A percentile compares a stretch with the other conserved stretches of the same genome.
Conservation (phyloP, 176 grass and related monocot species). For the Rhynchospora pubera region DNA sequence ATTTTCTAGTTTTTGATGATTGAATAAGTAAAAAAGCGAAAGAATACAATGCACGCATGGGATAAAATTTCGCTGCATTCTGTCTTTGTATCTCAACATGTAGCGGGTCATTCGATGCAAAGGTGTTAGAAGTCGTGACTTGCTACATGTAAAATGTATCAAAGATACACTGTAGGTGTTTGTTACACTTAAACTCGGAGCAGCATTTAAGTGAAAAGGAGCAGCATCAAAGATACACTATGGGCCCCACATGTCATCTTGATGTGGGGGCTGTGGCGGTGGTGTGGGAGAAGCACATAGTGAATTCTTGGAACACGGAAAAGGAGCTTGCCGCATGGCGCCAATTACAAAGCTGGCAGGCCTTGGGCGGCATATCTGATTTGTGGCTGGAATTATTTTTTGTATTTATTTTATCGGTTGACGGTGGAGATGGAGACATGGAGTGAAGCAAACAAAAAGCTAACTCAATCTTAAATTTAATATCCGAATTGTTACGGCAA, state of each 20-base stretch:
- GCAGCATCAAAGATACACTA: no score
- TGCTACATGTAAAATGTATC: not conserved
- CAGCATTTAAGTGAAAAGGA: not conserved
- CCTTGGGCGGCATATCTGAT: not conserved
- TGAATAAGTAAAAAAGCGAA: conserved; percentile 16
- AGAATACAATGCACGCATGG: not conserved
- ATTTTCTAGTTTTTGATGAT: conserved; percentile 30
- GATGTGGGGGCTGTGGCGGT: not conserved
- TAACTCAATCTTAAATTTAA: no score
- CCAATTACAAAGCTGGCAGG: not conserved
- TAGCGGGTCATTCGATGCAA: not conserved
- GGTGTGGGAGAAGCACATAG: not conserved
- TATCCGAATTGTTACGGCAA: no score
- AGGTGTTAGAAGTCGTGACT: not conserved
- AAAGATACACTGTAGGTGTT: not conserved
- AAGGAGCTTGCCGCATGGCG: conserved; percentile 5
- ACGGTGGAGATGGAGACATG: no score
- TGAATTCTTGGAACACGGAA: not conserved
- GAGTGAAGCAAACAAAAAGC: no score
- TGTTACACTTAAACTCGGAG: not conserved
- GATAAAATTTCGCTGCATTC: not conserved
- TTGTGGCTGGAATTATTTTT: not conserved
- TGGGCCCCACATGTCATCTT: not conserved
- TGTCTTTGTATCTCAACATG: not conserved
- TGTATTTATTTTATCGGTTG: not conserved